Evolutionary conservation across 495 filamentous ascomycete species (phyloP).

Genomic region (Lasiosphaeria hispida): DNA sequence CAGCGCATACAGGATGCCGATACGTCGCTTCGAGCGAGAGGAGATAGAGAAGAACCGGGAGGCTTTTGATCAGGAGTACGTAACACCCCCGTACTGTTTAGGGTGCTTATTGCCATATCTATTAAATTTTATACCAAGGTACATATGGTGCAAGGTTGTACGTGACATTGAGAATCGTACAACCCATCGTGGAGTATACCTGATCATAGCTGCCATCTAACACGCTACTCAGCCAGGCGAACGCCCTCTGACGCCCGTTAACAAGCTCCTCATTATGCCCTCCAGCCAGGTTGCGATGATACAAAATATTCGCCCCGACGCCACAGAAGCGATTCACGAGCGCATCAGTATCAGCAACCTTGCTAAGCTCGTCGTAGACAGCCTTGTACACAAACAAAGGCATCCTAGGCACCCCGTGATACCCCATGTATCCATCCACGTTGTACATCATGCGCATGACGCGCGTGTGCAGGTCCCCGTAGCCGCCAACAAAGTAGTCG

Average conservation of each 20-base stretch:
- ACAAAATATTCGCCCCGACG: conserved; percentile 35
- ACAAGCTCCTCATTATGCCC: conserved; percentile 31
- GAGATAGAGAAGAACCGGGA: no score
- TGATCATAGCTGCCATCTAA: conserved; percentile 22
- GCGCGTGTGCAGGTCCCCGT: conserved; percentile 24
- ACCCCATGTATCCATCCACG: conserved; percentile 38
- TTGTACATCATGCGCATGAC: conserved; percentile 26
- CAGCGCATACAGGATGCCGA: no score
- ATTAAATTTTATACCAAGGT: neutral
- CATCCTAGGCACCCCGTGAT: conserved; percentile 42
- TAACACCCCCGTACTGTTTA: neutral
- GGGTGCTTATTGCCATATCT: neutral
- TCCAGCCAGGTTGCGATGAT: conserved; percentile 37
- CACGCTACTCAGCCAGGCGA: conserved; percentile 21
- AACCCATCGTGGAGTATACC: conserved; percentile 1
- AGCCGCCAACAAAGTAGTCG: conserved; percentile 39
- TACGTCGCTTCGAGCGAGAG: no score
- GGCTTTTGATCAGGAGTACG: no score
- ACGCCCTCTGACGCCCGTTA: conserved; percentile 21
- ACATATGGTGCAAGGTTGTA: conserved; percentile 5
- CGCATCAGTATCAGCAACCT: conserved; percentile 42
- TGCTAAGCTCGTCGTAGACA: conserved; percentile 44
- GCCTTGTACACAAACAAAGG: conserved; percentile 54
- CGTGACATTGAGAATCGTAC: conserved; percentile 8
- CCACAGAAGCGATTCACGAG: conserved; percentile 41